Evolutionary conservation across 805 yeast species (phyloP), one percentile per base, ranked within the genome.

Genomic region (Pichia ethanolica): DNA sequence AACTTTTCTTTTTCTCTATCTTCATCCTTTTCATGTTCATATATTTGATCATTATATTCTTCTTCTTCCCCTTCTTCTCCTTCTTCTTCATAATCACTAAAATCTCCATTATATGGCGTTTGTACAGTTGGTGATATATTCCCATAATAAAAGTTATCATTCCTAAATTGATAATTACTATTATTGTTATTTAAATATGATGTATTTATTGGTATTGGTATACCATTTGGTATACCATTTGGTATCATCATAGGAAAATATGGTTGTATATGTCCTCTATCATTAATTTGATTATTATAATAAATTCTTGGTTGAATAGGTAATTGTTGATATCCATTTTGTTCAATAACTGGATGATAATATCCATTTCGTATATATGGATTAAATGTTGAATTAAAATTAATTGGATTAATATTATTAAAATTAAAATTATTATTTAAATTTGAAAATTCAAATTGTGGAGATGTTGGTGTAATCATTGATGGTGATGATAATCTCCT

Each of bases 1-100:
- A 53, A 12, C 36, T 39, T 51, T n/a, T 58, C 61, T 37, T 56
- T 54, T 25, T 40, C 30, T 4, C n/a, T n/a, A n/a, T 9, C 12
- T 7, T 46, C 35, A 11, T 30, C 30, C 9, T 33, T 32, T 7
- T 28, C 28, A 30, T n/a, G n/a, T n/a, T n/a, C n/a, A n/a, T n/a
- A n/a, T n/a, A n/a, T n/a, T n/a, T n/a, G n/a, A n/a, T n/a, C n/a
- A n/a, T n/a, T n/a, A n/a, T n/a, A n/a, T n/a, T n/a, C n/a, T n/a
- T n/a, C n/a, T n/a, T n/a, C n/a, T n/a, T n/a, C n/a, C n/a, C n/a
- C 27, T 37, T 26, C 8, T 28, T 6, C 8, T 28, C 32, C 32
- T 28, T 28, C 32, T 6, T 28, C 5, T 8, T 28, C 32, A 28
- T 28, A 28, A 6, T 28, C 32, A 6, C 38, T 25, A 38, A 5